Evolutionary conservation across 208 protist genomes (phyloP).

Genomic region (Plasmodiophora brassicae): DNA sequence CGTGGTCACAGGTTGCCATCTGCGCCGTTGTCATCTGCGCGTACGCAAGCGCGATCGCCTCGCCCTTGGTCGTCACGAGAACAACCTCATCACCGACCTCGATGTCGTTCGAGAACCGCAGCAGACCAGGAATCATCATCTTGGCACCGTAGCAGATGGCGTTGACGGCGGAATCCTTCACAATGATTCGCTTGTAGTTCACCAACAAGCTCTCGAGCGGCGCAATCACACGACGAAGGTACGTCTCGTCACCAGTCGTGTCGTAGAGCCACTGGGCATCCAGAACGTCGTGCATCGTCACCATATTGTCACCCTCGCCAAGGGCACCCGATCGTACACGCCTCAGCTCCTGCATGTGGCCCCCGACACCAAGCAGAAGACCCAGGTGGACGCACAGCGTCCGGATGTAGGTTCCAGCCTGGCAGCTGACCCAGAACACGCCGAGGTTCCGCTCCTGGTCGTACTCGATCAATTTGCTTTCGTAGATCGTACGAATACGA

Average conservation of each 20-base stretch:
- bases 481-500: conserved; percentile 97
- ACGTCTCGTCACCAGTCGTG: conserved; percentile 87
- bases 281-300: conserved; percentile 99
- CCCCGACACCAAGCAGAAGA: conserved; percentile 92
- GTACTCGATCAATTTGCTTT: conserved; percentile 95
- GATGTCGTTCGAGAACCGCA: conserved; percentile 91
- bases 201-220: conserved; percentile 95
- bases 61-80: conserved; percentile 98
- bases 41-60: conserved; percentile 95
- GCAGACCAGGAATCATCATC: conserved; percentile 96
- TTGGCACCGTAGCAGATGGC: conserved; percentile 99
- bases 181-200: conserved; percentile 94
- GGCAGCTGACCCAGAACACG: conserved; percentile 96
- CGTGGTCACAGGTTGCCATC: conserved; percentile 92
- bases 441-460: conserved; percentile 90
- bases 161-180: conserved; percentile 92
- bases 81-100: conserved; percentile 92
- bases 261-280: conserved; percentile 97
- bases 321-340: conserved; percentile 92
- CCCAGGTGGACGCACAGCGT: conserved; percentile 99
- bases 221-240: conserved; percentile 89
- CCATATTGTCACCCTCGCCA: conserved; percentile 79
- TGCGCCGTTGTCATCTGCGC: conserved; percentile 94
- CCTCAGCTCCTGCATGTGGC: conserved; percentile 95
- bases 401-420: conserved; percentile 99